Base-by-base conservation (phyloP, 768 basidiomycete genomes). In the Boletales sp. region DNA sequence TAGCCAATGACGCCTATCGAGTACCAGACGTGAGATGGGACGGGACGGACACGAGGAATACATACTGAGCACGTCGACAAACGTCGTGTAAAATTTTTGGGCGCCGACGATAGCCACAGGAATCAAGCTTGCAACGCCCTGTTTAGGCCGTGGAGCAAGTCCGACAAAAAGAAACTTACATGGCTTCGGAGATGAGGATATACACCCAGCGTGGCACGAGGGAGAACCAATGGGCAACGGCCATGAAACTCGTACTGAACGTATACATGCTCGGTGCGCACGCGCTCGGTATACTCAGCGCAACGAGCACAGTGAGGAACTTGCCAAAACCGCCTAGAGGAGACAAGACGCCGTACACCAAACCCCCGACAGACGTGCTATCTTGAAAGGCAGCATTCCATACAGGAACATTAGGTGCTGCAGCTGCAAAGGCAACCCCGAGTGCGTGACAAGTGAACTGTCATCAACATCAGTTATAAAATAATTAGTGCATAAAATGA, bases 261-360 rank as follows among this genome's bases (percentile, higher is more conserved):
- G 75, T 75, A 60, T 84, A 84, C 70, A 83, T 80, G 34, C 79
- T 79, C 0, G 81, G 81, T 1, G 78, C 80, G 35, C 77, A 75
- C 42, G 81, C 80, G 51, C 76, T 78, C 11, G 77, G 74, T 33
- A 81, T 73, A 44, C 71, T 75, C 44, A 84, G 65, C 19, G 81
- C 79, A 37, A 82, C 67, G 21, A 84, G 54, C 34, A 77, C 74
- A 0, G 72, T 72, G 25, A 80, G 66, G 63, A 79, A 72, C 57
- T 72, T 71, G 43, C 76, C 75, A 45, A 78, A 79, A 2, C 70
- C 66, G 7, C 76, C 75, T 0, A 72, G 56, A 2, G 73, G 72
- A 0, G 57, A 44, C 41, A 77, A 56, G 9, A 77, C 56, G 1
- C 73, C 70, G 12, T 64, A 63, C 37, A 79, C 48, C 35, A 79